Evolutionary conservation across 2,329 filamentous ascomycete genomes (phyloP), one percentile per base, ranked within the genome.

Genomic region (Fusarium denticulatum): DNA sequence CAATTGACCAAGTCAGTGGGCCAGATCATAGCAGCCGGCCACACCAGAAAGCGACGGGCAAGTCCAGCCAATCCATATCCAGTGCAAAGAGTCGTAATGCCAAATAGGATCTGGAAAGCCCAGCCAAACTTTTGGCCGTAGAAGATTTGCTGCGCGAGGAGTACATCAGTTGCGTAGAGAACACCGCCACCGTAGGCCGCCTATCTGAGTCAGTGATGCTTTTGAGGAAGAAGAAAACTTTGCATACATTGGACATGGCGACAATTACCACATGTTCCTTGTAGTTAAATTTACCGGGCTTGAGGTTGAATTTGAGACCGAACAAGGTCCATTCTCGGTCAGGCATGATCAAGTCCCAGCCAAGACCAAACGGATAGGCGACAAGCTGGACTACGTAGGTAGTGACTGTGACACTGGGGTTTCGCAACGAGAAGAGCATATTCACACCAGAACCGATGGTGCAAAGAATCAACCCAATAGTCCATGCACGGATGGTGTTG

Each of bases 401-500:
- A 9, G 88, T 89, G 72, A 92, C 88, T 26, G 85, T 80, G 62
- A 91, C 86, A 75, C 86, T 88, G 8, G 90, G 89, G 68, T 89
- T 88, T 56, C 90, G 87, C 49, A 89, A 82, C 30, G 87, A 88
- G 78, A 92, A 90, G 55, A 92, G 80, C 84, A 89, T 87, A 79
- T 91, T 91, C 73, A 91, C 81, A 9, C 84, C 88, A 3, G 89
- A 90, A n/a, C 89, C 90, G 64, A 91, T 77, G 1, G 89, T 91
- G 66, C 89, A 89, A 49, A 92, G 84, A 16, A 91, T 9, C 74
- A 92, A 67, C 39, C 90, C 90, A 69, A 92, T 89, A 9, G 84
- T 82, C 90, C 90, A 92, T 39, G 90, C 89, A 56, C 90, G 89
- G 64, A 92, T 84, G 26, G 90, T 92, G 79, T 91, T 92, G 74